Base-by-base conservation (phyloP, 2,329 filamentous ascomycete genomes). In the Aspergillus sp. region DNA sequence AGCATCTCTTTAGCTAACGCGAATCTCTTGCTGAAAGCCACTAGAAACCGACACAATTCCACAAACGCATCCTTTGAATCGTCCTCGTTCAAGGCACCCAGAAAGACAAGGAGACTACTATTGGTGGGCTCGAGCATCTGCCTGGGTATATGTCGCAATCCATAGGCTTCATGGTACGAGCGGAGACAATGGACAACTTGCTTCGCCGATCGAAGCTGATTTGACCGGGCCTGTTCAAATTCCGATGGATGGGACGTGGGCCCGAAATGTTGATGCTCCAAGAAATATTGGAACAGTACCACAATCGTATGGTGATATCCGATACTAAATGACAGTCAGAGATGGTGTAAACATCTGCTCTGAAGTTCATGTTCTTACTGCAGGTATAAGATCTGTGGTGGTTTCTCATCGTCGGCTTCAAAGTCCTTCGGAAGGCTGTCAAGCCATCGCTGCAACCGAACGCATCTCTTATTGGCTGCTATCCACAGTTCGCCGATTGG, bases 351-450 rank as follows among this genome's bases (percentile, higher is more conserved):
- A n/a, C 23, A 49, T 4, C 11, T 25, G 27, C 25, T 19, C 8
- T 5, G 36, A 21, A 15, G 11, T 2, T 38, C 11, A 11, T 56
- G 8, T 15, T 21, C 70, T 71, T 70, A 75, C 73, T 69, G 66
- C 53, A 74, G 48, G 23, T 70, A 62, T 25, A 73, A 49, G 3
- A 71, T 50, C 39, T 75, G 73, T 41, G 73, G 68, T 25, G 70
- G 57, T 8, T 64, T 61, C 32, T 65, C 57, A 10, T 62, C 59
- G 49, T 66, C 66, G 19, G 64, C 57, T 6, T 66, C 52, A 6
- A 60, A 36, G 13, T 60, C 48, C 13, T 61, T 55, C 3, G 69
- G 68, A 64, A 71, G 66, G 25, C 44, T 41, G 36, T 59, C 56
- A 8, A 70, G 55, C 64, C 71, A 74, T 7, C 47, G n/a, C 44